Evolutionary conservation across 1,284 basidiomycete species (phyloP).

Genomic region (Mycosarcoma maydis): DNA sequence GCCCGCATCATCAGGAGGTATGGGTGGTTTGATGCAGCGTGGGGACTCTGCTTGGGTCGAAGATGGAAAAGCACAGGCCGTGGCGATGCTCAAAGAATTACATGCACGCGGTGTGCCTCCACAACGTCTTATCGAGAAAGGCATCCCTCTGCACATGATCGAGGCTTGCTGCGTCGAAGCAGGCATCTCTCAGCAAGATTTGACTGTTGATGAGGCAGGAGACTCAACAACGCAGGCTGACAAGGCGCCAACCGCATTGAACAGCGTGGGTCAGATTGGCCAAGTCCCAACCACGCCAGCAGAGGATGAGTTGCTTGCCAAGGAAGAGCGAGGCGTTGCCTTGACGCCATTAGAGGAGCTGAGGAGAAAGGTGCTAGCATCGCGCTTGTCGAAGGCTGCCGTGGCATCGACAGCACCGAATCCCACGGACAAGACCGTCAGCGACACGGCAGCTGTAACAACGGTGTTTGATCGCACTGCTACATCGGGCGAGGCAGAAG

Average conservation of each 20-base stretch:
- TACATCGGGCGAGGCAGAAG: constrained; percentile 27
- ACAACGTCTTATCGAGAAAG: constrained; percentile 13
- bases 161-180: constrained; percentile 28
- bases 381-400: constrained; percentile 23
- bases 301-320: constrained; percentile 20
- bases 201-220: neutral
- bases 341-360: constrained; percentile 35
- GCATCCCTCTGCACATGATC: constrained; percentile 19
- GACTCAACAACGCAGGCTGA: neutral
- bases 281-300: constrained; percentile 17
- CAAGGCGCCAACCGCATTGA: too few species aligned
- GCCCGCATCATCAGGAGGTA: neutral
- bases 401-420: constrained; percentile 4
- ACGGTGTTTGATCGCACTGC: constrained; percentile 22
- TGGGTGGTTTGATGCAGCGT: neutral
- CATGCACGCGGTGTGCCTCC: constrained; percentile 26
- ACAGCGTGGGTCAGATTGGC: neutral
- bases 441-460: neutral
- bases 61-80: constrained; percentile 23
- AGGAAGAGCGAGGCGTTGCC: constrained; percentile 16
- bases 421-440: neutral
- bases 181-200: constrained; percentile 7
- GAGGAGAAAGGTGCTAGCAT: constrained; percentile 31
- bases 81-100: constrained; percentile 22
- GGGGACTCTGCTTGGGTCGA: constrained; percentile 8